phyloP scores from a whole-genome alignment of 768 basidiomycete genomes.

The Agaricus blazei region DNA sequence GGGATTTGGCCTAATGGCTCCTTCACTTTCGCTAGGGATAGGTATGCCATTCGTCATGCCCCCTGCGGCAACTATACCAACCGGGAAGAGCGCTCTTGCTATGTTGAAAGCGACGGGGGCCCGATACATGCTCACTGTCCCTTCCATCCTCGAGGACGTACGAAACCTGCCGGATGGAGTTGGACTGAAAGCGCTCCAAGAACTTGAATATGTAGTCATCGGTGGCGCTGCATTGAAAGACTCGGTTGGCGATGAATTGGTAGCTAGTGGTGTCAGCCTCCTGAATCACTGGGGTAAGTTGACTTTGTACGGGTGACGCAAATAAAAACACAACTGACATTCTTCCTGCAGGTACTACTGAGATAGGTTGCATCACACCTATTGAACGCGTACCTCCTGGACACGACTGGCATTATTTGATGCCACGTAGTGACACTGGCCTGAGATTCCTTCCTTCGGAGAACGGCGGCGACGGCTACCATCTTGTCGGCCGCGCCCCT shows the following conservation, averaged over 20 bases:
- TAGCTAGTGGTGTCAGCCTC: constrained; percentile 26
- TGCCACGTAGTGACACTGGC: constrained; percentile 27
- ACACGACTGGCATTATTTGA: constrained; percentile 34
- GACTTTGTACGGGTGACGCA: not conserved
- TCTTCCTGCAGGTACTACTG: constrained; percentile 24
- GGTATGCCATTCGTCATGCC: constrained; percentile 33
- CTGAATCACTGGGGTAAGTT: constrained; percentile 36
- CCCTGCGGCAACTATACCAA: constrained; percentile 30
- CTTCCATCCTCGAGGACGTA: constrained; percentile 35
- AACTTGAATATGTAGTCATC: constrained; percentile 28
- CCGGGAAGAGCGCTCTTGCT: constrained; percentile 20
- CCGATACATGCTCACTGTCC: constrained; percentile 30
- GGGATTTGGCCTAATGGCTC: constrained; percentile 34
- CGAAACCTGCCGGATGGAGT: constrained; percentile 16
- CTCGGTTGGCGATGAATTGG: constrained; percentile 23
- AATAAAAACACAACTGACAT: not conserved
- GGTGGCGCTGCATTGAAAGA: constrained; percentile 38
- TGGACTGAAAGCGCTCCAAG: constrained; percentile 25
- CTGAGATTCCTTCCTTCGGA: constrained; percentile 23
- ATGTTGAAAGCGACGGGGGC: constrained; percentile 22
- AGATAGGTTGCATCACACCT: constrained; percentile 32
- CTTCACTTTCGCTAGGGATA: constrained; percentile 27
- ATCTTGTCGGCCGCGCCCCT: constrained; percentile 25
- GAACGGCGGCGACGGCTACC: constrained; percentile 20
- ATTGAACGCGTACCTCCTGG: constrained; percentile 23